Conservation (phyloP, 495 filamentous ascomycete species). For the Neurospora discreta region DNA sequence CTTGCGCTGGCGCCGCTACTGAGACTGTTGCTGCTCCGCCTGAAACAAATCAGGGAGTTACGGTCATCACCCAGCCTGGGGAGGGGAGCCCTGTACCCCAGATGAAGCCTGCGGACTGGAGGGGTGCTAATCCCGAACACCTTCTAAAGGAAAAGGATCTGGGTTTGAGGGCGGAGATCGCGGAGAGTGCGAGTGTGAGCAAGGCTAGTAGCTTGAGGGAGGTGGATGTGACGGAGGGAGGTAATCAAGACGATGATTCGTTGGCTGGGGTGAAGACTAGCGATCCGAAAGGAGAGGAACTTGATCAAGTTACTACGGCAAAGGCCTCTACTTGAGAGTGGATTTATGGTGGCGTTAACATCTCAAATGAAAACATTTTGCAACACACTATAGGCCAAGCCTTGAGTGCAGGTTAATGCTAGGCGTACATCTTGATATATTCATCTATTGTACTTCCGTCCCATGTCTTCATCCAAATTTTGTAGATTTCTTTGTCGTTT, state of each 20-base stretch:
- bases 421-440: not conserved
- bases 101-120: constrained; percentile 61
- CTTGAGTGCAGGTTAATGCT: not conserved
- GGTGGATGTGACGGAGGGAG: constrained; percentile 5
- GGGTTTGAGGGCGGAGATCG: constrained; percentile 51
- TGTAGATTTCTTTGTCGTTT: not conserved
- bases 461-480: not conserved
- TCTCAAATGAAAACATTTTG: not conserved
- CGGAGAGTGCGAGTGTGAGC: constrained; percentile 52
- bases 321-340: not conserved
- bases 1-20: not conserved
- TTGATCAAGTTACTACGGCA: constrained; percentile 6
- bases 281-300: constrained; percentile 22
- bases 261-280: constrained; percentile 21
- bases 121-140: constrained; percentile 35
- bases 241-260: constrained; percentile 11
- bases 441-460: not conserved
- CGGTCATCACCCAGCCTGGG: constrained; percentile 45
- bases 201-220: constrained; percentile 42
- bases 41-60: constrained; percentile 12
- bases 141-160: constrained; percentile 46
- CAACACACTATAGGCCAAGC: not conserved
- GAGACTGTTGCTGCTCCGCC: not conserved
- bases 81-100: constrained; percentile 56
- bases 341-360: not conserved